These are phyloP conservation scores for Scheffersomyces lignicola DNA, from an alignment of 1,139 yeast genomes.

Conservation along the genomic window DNA sequence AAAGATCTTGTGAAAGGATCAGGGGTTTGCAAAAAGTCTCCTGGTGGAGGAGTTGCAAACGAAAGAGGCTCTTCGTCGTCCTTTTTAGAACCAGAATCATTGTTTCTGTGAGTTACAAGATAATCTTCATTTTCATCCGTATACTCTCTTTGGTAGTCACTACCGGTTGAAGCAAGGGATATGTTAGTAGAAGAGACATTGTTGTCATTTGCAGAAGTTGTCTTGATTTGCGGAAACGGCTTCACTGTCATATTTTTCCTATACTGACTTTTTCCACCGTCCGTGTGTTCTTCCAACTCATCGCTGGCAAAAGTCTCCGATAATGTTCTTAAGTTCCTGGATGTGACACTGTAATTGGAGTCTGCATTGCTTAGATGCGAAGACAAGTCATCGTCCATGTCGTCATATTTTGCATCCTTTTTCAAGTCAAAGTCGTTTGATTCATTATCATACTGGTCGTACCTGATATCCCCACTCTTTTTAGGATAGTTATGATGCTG, in stretches of 20 bases:
- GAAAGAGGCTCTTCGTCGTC: conserved; percentile 2
- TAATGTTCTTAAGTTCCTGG: conserved; percentile 19
- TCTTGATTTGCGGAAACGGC: conserved; percentile 2
- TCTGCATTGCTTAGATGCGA: no score
- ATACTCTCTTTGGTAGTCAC: conserved; percentile 22
- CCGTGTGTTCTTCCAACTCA: background rate
- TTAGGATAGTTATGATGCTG: conserved; percentile 1
- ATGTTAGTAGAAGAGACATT: conserved; percentile 20
- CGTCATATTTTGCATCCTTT: conserved; percentile 5
- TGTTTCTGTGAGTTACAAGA: background rate
- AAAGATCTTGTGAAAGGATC: conserved; percentile 49
- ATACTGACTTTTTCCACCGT: background rate
- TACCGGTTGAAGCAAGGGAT: conserved; percentile 26
- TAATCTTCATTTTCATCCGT: conserved; percentile 3
- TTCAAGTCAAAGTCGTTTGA: background rate
- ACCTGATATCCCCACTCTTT: no score
- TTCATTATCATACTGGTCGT: background rate
- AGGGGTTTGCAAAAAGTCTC: conserved; percentile 5
- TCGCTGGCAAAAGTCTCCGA: background rate
- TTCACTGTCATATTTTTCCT: background rate
- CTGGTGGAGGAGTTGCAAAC: background rate
- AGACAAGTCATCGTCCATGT: conserved; percentile 13
- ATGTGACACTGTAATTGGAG: conserved; percentile 23
- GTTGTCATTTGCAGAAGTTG: background rate
- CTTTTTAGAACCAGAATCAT: background rate